Base-by-base conservation (phyloP, 2,329 filamentous ascomycete species). In the Fusarium camptoceras region DNA sequence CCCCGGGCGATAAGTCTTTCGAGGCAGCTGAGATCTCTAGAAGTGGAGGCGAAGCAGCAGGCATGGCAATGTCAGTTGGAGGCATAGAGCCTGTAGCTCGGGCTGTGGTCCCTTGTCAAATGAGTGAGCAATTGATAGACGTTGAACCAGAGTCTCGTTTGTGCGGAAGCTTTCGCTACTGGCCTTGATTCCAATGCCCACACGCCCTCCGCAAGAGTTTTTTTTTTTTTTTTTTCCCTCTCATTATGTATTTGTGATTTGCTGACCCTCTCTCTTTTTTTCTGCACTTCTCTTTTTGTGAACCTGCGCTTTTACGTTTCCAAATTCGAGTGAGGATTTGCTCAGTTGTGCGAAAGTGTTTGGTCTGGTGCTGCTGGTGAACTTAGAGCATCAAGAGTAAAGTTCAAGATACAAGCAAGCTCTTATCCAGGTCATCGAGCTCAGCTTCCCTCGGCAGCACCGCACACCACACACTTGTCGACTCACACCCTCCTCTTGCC, bases 21-120 rank as follows among this genome's bases (percentile, higher is more conserved):
- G 70, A 75, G 71, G 73, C 65, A 74, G 67, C 67, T 70, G 67
- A 70, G 72, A 74, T 73, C 73, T 62, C 66, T 42, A 61, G 54
- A 50, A 69, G 66, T 71, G 64, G 68, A 71, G 68, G 68, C 60
- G 64, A 68, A 65, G 64, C 30, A 43, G n/a, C 55, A 50, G 44
- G 61, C 62, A 66, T 66, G 59, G 51, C 44, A 57, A 51, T 69
- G 53, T 50, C 42, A 71, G 49, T 59, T 56, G 50, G 47, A 71
- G 48, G 55, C 48, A 65, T 69, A 55, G 67, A 70, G 61, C 30
- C 48, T 53, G 50, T 28, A 61, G 68, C 68, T 68, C 27, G 59
- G 51, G 58, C 55, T 50, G 54, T 59, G 56, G 67, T 68, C 70
- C 72, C 72, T 70, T 64, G 68, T 68, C 64, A 56, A 71, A 55